Percentiles rank a stretch among this genome's conserved stretches.
Evolutionary conservation across 2,329 filamentous ascomycete genomes (phyloP).

Genomic region (Xylaria sp.): DNA sequence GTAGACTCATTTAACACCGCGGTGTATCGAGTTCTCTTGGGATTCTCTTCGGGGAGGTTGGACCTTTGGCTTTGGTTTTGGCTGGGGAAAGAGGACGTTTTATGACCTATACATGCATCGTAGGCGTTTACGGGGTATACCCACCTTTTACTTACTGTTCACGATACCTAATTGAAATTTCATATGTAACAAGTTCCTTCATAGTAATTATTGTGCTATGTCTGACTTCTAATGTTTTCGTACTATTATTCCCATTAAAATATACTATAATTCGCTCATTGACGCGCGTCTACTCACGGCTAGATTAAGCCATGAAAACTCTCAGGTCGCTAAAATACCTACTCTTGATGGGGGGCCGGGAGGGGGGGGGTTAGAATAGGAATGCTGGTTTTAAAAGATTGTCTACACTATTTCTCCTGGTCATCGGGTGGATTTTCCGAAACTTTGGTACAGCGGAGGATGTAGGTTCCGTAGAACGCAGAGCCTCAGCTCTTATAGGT

Average conservation of each 20-base stretch:
- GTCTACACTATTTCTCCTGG: background rate
- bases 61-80: constrained; percentile 6
- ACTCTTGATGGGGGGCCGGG: no score
- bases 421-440: constrained; percentile 19
- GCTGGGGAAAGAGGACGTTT: constrained; percentile 16
- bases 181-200: background rate
- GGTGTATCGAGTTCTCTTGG: background rate
- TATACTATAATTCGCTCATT: background rate
- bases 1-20: constrained; percentile 12
- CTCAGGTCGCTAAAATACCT: background rate
- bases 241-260: background rate
- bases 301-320: background rate
- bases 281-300: background rate
- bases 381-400: background rate
- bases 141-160: constrained; percentile 30
- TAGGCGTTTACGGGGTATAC: constrained; percentile 34
- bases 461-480: constrained; percentile 32
- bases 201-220: background rate
- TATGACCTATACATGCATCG: constrained; percentile 30
- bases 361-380: background rate
- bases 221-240: background rate
- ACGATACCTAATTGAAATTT: constrained; percentile 34
- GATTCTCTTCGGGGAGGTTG: background rate
- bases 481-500: constrained; percentile 34
- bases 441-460: constrained; percentile 20